Conservation (phyloP, 768 basidiomycete species). For the Collybia mongolica region DNA sequence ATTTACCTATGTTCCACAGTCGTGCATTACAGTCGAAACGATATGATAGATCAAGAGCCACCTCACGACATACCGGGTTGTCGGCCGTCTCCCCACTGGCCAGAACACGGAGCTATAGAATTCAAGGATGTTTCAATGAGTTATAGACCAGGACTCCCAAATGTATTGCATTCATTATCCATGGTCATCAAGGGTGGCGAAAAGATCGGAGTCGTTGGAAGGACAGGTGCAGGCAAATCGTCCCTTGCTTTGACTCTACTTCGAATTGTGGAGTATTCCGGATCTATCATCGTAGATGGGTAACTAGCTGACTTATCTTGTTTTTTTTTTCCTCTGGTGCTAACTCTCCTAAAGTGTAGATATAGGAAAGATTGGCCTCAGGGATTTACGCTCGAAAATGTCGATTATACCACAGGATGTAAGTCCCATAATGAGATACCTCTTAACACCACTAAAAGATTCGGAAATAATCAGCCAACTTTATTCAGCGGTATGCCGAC, state of each 20-base stretch:
- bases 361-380: conserved; percentile 66
- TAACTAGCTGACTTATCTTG: conserved; percentile 19
- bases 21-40: conserved; percentile 50
- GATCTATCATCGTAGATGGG: conserved; percentile 65
- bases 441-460: not conserved
- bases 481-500: conserved; percentile 29
- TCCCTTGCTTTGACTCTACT: conserved; percentile 67
- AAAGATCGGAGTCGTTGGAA: conserved; percentile 77
- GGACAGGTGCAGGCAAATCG: conserved; percentile 58
- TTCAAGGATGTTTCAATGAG: conserved; percentile 60
- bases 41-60: conserved; percentile 61
- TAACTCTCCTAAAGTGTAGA: conserved; percentile 43
- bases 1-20: conserved; percentile 28
- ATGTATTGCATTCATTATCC: conserved; percentile 64
- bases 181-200: conserved; percentile 63
- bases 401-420: conserved; percentile 73
- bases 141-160: conserved; percentile 72
- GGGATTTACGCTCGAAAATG: conserved; percentile 55
- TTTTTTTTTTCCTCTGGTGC: conserved; percentile 3
- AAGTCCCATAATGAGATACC: conserved; percentile 15
- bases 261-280: conserved; percentile 67
- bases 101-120: conserved; percentile 54
- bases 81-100: conserved; percentile 65
- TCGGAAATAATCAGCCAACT: conserved; percentile 38
- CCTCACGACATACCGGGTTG: conserved; percentile 55